phyloP scores from a whole-genome alignment of 176 grass and related monocot genomes.

The Raddia distichophylla region DNA sequence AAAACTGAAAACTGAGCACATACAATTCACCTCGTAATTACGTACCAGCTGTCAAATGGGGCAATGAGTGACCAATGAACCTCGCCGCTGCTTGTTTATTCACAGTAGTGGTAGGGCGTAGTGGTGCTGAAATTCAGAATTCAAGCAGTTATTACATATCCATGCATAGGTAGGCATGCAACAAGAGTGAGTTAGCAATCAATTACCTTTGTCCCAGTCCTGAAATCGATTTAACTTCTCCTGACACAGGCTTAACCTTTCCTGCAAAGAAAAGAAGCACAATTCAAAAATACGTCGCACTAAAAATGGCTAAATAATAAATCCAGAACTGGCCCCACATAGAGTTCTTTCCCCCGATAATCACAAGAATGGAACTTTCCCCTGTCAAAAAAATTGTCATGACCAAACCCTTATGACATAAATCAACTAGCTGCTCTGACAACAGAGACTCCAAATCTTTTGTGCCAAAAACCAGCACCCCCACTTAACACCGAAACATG shows the following conservation, averaged over 20 bases:
- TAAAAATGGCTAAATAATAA: background rate
- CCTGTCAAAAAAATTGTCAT: background rate
- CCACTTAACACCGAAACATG: background rate
- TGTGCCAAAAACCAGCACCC: too few species aligned
- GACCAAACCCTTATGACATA: background rate
- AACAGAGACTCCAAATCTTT: background rate
- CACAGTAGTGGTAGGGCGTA: constrained; percentile 68
- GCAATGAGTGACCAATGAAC: constrained; percentile 74
- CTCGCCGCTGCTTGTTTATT: constrained; percentile 83
- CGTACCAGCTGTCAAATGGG: constrained; percentile 78
- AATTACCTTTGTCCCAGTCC: constrained; percentile 75
- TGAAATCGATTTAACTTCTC: constrained; percentile 83
- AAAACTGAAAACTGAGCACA: background rate
- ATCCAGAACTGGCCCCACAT: background rate
- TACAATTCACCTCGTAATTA: constrained; percentile 20
- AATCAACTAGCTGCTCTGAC: background rate
- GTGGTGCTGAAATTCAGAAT: constrained; percentile 66
- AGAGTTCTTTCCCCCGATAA: constrained; percentile 1
- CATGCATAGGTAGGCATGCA: constrained; percentile 13
- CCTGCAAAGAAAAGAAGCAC: constrained; percentile 52
- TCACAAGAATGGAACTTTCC: constrained; percentile 19
- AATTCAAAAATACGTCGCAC: background rate
- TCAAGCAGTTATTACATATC: constrained; percentile 18
- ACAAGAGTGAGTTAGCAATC: constrained; percentile 9
- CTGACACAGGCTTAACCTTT: constrained; percentile 79